Evolutionary conservation across 2,329 filamentous ascomycete genomes (phyloP), one percentile per base, ranked within the genome.

Genomic region (Chrysoporthe deuterocubensis): DNA sequence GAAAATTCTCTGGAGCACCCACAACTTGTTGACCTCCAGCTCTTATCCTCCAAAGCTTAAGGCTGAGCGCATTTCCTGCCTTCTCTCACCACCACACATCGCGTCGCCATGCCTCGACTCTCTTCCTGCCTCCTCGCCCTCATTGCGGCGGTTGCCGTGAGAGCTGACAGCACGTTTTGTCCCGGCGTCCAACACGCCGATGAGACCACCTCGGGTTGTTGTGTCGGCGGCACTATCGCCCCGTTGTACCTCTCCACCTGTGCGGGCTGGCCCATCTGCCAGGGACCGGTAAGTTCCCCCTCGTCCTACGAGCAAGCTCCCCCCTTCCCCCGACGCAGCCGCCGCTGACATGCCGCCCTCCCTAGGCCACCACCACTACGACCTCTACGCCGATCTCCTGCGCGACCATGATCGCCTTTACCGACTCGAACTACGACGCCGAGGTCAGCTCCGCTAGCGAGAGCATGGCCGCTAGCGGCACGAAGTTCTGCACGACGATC

Each of bases 181-280:
- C 62, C 62, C 11, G 46, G 52, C 8, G 21, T 64, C 5, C 46
- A 6, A 14, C 7, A 52, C 2, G 4, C 50, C n/a, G 16, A 44
- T 32, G 9, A 18, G 4, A 56, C 46, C 42, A 58, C 42, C 7
- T 18, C 18, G 26, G 62, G 14, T 14, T 64, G 62, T 52, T 64
- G 62, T 46, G 62, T 64, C 16, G 62, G 21, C 21, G 62, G 62
- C 14, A 21, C 21, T 4, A n/a, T 52, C 18, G 50, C 21, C 21
- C 50, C 50, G n/a, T n/a, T 56, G n/a, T 57, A 32, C 42, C 50
- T 57, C 26, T 64, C 62, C 11, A 52, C 58, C 62, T 64, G 62
- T 40, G 50, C 58, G 5, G 62, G 62, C 18, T 64, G 62, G 62
- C 62, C 62, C 7, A 64, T 57, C 40, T 64, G 62, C 11, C 16